phyloP scores from a whole-genome alignment of 495 filamentous ascomycete species.

The Podospora fimiseda region DNA sequence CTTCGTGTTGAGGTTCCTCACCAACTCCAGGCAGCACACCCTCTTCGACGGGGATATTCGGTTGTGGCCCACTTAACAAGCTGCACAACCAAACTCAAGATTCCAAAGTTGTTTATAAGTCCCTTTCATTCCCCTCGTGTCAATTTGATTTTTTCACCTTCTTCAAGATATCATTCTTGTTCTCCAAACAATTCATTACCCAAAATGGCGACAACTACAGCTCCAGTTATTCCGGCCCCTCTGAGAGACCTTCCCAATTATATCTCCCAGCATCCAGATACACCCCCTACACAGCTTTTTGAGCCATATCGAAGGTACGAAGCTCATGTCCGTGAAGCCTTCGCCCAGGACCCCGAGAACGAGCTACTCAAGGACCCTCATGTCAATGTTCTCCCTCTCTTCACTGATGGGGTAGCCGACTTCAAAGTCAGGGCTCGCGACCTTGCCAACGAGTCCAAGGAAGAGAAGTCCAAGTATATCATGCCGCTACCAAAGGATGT shows the following conservation, averaged over 20 bases:
- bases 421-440: conserved; percentile 59
- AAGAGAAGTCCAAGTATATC: conserved; percentile 61
- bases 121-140: too few species aligned
- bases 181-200: not conserved
- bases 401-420: conserved; percentile 47
- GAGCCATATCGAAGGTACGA: conserved; percentile 66
- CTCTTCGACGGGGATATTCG: too few species aligned
- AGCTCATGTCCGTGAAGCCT: conserved; percentile 58
- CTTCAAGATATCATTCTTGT: not conserved
- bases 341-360: conserved; percentile 61
- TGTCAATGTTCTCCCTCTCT: conserved; percentile 66
- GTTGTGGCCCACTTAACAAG: too few species aligned
- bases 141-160: too few species aligned
- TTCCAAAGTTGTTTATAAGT: not conserved
- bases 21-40: conserved; percentile 16
- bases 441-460: conserved; percentile 49
- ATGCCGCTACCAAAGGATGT: conserved; percentile 56
- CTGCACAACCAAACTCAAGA: too few species aligned
- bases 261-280: conserved; percentile 44
- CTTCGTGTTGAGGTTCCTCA: conserved; percentile 7
- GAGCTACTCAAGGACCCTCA: conserved; percentile 50
- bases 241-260: conserved; percentile 39
- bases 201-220: conserved; percentile 30
- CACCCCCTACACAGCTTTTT: conserved; percentile 51
- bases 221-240: conserved; percentile 40